These are phyloP conservation scores for Cercospora beticola DNA, from an alignment of 2,329 filamentous ascomycete species.

Conservation along the genomic window DNA sequence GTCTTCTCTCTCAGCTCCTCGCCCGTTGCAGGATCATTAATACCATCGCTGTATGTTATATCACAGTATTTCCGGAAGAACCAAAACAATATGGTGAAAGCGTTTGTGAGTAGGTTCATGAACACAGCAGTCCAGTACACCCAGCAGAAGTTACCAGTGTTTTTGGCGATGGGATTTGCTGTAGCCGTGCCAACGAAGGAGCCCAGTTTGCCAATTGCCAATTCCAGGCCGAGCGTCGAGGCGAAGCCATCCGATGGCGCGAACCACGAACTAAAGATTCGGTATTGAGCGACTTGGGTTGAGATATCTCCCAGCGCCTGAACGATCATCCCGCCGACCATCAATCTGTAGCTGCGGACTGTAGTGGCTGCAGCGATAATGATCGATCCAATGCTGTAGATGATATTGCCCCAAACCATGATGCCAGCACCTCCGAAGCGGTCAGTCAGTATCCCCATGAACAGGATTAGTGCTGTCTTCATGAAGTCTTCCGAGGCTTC, in stretches of 20 bases:
- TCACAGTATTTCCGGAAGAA: constrained; percentile 56
- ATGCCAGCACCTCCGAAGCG: constrained; percentile 59
- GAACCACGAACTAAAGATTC: constrained; percentile 66
- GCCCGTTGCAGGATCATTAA: constrained; percentile 56
- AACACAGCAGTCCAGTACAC: constrained; percentile 62
- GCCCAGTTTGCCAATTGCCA: constrained; percentile 62
- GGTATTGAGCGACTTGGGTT: constrained; percentile 64
- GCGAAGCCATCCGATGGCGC: constrained; percentile 62
- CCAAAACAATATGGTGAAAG: constrained; percentile 55
- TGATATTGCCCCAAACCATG: constrained; percentile 61
- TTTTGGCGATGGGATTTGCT: constrained; percentile 59
- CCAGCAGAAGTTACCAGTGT: constrained; percentile 61
- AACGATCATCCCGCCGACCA: constrained; percentile 59
- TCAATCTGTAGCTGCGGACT: constrained; percentile 58
- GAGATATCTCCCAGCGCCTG: constrained; percentile 62
- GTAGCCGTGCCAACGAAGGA: constrained; percentile 61
- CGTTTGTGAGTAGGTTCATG: constrained; percentile 64
- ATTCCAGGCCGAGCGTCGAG: constrained; percentile 60
- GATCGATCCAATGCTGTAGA: constrained; percentile 59
- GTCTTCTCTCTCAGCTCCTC: constrained; percentile 61
- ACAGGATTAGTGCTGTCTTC: constrained; percentile 56
- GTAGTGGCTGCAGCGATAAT: constrained; percentile 59
- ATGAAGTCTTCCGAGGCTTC: constrained; percentile 64
- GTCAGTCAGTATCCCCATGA: constrained; percentile 58
- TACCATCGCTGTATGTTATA: constrained; percentile 48